Evolutionary conservation across 2,329 filamentous ascomycete species (phyloP).

Genomic region (Sporothrix dimorphospora): DNA sequence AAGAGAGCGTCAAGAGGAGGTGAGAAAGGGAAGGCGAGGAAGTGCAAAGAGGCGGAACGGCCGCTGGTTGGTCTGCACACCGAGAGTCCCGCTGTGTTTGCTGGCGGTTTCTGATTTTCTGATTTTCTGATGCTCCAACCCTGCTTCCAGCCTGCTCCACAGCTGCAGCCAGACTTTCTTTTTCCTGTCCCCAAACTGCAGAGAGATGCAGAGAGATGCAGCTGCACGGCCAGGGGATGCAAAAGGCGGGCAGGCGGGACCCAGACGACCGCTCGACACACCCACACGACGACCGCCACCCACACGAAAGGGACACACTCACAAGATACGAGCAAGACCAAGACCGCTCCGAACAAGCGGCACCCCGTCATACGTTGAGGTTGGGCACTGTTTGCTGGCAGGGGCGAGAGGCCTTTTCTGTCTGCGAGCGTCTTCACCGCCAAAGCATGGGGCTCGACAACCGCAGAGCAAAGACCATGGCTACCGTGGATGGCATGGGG

Average conservation of each 20-base stretch:
- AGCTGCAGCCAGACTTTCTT: not conserved
- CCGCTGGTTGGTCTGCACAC: conserved; percentile 31
- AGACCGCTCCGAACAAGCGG: not conserved
- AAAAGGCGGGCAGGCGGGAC: not conserved
- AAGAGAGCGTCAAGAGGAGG: conserved; percentile 4
- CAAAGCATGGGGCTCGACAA: conserved; percentile 5
- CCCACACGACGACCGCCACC: too few relatives aligned
- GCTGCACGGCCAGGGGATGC: conserved; percentile 10
- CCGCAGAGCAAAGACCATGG: not conserved
- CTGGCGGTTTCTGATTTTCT: conserved; percentile 4
- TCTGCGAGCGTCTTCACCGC: conserved; percentile 22
- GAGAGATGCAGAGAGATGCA: not conserved
- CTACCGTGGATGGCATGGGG: not conserved
- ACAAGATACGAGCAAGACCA: not conserved
- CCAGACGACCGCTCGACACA: not conserved
- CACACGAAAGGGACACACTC: not conserved
- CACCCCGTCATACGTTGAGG: not conserved
- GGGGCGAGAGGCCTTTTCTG: too few relatives aligned
- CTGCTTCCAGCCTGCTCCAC: not conserved
- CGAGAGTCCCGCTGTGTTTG: conserved; percentile 25
- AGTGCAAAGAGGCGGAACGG: conserved; percentile 31
- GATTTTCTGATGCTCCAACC: not conserved
- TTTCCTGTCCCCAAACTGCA: not conserved
- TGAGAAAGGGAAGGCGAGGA: not conserved
- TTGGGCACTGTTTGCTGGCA: conserved; percentile 12